Evolutionary conservation across 2,329 filamentous ascomycete genomes (phyloP).

Genomic region (Incumbomyces lentus): DNA sequence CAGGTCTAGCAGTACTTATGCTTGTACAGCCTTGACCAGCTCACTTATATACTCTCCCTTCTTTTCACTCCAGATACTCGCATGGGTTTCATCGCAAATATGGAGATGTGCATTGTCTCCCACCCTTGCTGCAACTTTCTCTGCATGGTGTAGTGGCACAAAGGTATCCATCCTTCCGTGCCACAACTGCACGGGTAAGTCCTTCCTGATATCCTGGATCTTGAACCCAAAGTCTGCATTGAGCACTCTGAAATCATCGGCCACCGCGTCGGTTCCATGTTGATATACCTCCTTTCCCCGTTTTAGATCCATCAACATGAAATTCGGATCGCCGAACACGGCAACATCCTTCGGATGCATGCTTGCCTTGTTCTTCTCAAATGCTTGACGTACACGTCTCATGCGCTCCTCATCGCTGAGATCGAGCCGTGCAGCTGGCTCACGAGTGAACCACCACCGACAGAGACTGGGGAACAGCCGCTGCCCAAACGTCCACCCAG

Average conservation of each 20-base stretch:
- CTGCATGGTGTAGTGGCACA: slow-evolving; percentile 27
- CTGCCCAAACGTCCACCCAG: slow-evolving; percentile 26
- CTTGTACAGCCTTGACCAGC: slow-evolving; percentile 5
- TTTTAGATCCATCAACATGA: background rate
- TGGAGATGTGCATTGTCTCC: slow-evolving; percentile 23
- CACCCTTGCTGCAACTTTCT: slow-evolving; percentile 24
- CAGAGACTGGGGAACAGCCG: slow-evolving; percentile 20
- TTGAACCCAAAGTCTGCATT: slow-evolving; percentile 25
- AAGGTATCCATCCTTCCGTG: slow-evolving; percentile 26
- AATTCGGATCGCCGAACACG: background rate
- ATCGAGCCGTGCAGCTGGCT: slow-evolving; percentile 23
- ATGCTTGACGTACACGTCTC: slow-evolving; percentile 3
- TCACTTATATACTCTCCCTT: slow-evolving; percentile 7
- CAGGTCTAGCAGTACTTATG: no score
- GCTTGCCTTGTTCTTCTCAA: slow-evolving; percentile 21
- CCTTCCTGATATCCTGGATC: slow-evolving; percentile 27
- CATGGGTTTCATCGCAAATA: slow-evolving; percentile 28
- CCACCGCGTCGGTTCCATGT: slow-evolving; percentile 25
- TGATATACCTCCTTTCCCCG: slow-evolving; percentile 19
- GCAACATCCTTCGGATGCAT: slow-evolving; percentile 9
- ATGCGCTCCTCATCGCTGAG: slow-evolving; percentile 26
- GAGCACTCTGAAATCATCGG: slow-evolving; percentile 24
- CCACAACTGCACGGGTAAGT: slow-evolving; percentile 30
- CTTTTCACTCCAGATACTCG: slow-evolving; percentile 7
- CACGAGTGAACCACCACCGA: slow-evolving; percentile 22